Conservation (phyloP, 805 yeast genomes). For the Novakomyces olei region DNA sequence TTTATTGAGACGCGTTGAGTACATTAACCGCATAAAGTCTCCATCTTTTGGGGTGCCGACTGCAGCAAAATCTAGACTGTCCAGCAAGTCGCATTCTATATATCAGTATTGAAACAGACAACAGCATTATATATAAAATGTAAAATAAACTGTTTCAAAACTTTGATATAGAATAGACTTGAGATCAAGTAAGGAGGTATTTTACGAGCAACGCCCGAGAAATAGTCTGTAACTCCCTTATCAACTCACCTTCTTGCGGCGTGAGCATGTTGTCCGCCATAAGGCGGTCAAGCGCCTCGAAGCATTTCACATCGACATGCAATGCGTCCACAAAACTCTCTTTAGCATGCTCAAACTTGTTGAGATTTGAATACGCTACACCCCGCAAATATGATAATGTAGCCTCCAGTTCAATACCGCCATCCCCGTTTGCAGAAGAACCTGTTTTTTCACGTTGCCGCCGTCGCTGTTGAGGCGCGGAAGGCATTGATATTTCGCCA, state of each 20-base stretch:
- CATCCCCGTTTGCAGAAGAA: conserved; percentile 90
- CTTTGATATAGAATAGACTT: no score
- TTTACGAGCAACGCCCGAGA: not conserved
- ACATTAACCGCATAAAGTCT: conserved; percentile 55
- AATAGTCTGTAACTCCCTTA: conserved; percentile 9
- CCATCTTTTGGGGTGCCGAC: conserved; percentile 42
- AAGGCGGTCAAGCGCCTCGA: conserved; percentile 71
- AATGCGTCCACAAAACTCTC: conserved; percentile 75
- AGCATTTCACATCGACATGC: conserved; percentile 71
- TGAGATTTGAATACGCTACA: conserved; percentile 55
- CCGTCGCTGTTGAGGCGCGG: conserved; percentile 36
- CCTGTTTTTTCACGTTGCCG: conserved; percentile 59
- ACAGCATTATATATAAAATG: no score
- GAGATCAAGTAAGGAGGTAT: no score
- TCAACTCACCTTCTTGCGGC: conserved; percentile 61
- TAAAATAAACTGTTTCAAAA: no score
- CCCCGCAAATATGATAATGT: conserved; percentile 76
- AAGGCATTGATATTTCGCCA: no score
- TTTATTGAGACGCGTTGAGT: conserved; percentile 55
- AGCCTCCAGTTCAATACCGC: conserved; percentile 71
- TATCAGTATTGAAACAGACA: no score
- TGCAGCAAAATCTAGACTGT: conserved; percentile 35
- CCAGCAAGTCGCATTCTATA: conserved; percentile 69
- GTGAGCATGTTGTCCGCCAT: conserved; percentile 50
- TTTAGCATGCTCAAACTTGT: conserved; percentile 67